A percentile compares a stretch with the other conserved stretches of the same genome.
These are phyloP conservation scores for Vigna unguiculata DNA, from an alignment of 306 rosid species.

Conservation along the genomic window DNA sequence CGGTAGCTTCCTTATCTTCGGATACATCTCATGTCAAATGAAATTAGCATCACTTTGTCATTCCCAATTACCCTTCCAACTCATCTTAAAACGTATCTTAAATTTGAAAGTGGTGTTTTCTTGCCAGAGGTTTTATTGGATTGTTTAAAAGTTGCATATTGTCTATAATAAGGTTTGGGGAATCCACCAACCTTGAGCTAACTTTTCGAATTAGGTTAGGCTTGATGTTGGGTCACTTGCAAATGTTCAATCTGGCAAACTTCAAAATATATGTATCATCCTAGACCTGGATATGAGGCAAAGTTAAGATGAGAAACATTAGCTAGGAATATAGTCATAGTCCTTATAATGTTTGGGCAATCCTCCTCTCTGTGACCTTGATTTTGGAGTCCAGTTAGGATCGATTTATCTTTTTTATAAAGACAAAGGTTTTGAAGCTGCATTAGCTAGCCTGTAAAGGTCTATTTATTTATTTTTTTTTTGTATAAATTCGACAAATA, in stretches of 20 bases:
- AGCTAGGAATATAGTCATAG: background rate
- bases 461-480: background rate
- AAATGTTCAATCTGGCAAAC: background rate
- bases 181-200: background rate
- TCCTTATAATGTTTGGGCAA: slow-evolving; percentile 8
- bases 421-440: slow-evolving; percentile 4
- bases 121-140: slow-evolving; percentile 28
- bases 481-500: background rate
- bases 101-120: slow-evolving; percentile 30
- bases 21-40: background rate
- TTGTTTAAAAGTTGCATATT: background rate
- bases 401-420: background rate
- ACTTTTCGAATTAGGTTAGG: background rate
- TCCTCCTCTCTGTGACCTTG: background rate
- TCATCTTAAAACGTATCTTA: slow-evolving; percentile 5
- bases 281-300: background rate
- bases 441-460: slow-evolving; percentile 17
- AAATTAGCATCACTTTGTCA: background rate
- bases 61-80: background rate
- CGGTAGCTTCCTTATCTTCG: background rate
- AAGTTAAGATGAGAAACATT: background rate
- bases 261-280: background rate
- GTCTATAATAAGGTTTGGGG: background rate
- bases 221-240: background rate
- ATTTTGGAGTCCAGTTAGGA: background rate